Evolutionary conservation across 2,329 filamentous ascomycete genomes (phyloP).

Genomic region (Hypocrella siamensis): DNA sequence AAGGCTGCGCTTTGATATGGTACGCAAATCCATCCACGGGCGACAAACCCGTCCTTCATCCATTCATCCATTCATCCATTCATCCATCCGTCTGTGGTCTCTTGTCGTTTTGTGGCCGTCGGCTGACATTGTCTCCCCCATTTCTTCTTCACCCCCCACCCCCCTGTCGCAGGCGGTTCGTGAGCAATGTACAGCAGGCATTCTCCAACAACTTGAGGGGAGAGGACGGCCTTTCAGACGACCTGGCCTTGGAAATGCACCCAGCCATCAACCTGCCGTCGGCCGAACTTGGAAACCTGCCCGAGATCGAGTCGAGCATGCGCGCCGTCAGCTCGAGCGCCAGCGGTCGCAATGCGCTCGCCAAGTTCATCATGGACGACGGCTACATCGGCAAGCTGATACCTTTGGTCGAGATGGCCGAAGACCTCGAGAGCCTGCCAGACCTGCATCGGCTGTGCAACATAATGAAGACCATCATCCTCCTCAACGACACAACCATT

Average conservation of each 20-base stretch:
- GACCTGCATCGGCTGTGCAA: conserved; percentile 89
- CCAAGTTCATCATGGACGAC: conserved; percentile 72
- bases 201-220: conserved; percentile 30
- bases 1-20: conserved; percentile 89
- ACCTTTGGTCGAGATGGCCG: conserved; percentile 72
- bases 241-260: conserved; percentile 58
- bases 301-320: conserved; percentile 75
- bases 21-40: conserved; percentile 20
- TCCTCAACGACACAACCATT: conserved; percentile 87
- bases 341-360: conserved; percentile 67
- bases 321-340: conserved; percentile 60
- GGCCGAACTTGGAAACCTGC: conserved; percentile 67
- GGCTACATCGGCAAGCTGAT: conserved; percentile 81
- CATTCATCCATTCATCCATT: too few relatives aligned
- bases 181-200: conserved; percentile 69
- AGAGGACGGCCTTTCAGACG: conserved; percentile 84
- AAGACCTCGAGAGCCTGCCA: conserved; percentile 73
- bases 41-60: conserved; percentile 2
- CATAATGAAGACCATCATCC: conserved; percentile 92
- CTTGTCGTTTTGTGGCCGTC: not conserved
- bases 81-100: not conserved
- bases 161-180: conserved; percentile 59
- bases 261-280: conserved; percentile 59
- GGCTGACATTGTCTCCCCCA: conserved; percentile 1
- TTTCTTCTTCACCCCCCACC: not conserved